A percentile compares a stretch with the other conserved stretches of the same genome.
Evolutionary conservation across 1,284 basidiomycete genomes (phyloP).

Genomic region (Dichomitus squalens): DNA sequence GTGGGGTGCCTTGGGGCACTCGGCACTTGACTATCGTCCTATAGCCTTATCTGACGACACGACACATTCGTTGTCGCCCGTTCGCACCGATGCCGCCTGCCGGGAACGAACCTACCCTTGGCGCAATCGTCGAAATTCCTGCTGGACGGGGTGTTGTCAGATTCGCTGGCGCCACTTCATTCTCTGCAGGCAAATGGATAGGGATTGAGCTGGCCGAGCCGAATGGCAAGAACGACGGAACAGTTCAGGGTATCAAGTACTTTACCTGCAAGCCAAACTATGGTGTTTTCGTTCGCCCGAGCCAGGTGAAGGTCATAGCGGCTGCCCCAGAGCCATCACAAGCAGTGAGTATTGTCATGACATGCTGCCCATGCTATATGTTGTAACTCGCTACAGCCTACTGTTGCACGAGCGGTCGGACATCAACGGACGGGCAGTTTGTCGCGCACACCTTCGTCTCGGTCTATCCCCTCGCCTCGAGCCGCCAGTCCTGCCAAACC

Average conservation of each 20-base stretch:
- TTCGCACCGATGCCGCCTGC: slow-evolving; percentile 25
- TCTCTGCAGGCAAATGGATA: slow-evolving; percentile 92
- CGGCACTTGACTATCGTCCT: not conserved
- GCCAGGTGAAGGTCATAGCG: slow-evolving; percentile 76
- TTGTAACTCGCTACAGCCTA: slow-evolving; percentile 20
- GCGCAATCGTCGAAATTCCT: slow-evolving; percentile 73
- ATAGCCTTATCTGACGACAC: not conserved
- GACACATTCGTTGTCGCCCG: not conserved
- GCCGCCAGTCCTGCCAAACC: slow-evolving; percentile 44
- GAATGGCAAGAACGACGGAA: slow-evolving; percentile 96
- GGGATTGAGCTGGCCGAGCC: slow-evolving; percentile 86
- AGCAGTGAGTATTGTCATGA: slow-evolving; percentile 22
- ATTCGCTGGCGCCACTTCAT: slow-evolving; percentile 85
- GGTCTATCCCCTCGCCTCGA: slow-evolving; percentile 43
- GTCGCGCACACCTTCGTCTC: slow-evolving; percentile 38
- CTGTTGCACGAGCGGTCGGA: slow-evolving; percentile 31
- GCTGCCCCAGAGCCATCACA: slow-evolving; percentile 41
- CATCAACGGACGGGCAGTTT: slow-evolving; percentile 45
- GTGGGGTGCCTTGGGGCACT: not conserved
- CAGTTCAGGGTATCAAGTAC: slow-evolving; percentile 82
- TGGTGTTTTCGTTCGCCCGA: slow-evolving; percentile 92
- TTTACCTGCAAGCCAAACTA: slow-evolving; percentile 79
- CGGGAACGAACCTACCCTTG: slow-evolving; percentile 41
- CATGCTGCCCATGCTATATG: not conserved
- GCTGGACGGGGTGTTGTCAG: slow-evolving; percentile 85